These are phyloP conservation scores for Leishmania arabica DNA, from an alignment of 208 protist genomes.

Conservation along the genomic window DNA sequence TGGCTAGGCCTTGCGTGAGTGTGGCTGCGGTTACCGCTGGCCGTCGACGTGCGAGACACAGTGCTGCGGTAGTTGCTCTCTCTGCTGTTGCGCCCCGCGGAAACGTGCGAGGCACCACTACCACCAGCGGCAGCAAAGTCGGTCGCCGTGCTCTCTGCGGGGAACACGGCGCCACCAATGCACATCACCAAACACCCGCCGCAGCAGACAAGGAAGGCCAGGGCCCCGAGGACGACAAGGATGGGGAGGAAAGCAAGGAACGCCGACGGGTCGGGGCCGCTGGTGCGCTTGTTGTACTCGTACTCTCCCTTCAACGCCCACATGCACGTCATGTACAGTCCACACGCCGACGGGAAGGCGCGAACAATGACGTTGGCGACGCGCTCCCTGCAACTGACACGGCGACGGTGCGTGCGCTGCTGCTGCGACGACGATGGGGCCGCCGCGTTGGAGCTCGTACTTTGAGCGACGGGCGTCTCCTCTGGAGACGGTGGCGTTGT, in stretches of 20 bases:
- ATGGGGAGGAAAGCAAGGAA: slow-evolving; percentile 47
- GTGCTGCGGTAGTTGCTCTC: slow-evolving; percentile 23
- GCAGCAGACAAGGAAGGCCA: slow-evolving; percentile 32
- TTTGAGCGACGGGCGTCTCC: neutral
- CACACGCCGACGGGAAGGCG: slow-evolving; percentile 23
- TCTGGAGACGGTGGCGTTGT: neutral
- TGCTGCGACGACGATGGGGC: neutral
- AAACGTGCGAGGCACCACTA: neutral
- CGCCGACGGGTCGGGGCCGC: slow-evolving; percentile 40
- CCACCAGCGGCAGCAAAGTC: neutral
- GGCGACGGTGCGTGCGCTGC: neutral
- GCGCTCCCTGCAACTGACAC: slow-evolving; percentile 9
- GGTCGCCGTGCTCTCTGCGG: neutral
- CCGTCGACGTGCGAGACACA: slow-evolving; percentile 1
- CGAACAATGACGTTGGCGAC: slow-evolving; percentile 22
- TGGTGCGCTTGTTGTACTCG: slow-evolving; percentile 36
- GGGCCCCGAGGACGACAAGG: slow-evolving; percentile 29
- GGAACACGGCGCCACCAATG: neutral
- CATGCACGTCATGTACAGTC: slow-evolving; percentile 62
- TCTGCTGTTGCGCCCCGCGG: neutral
- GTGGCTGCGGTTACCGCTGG: neutral
- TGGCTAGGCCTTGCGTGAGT: neutral
- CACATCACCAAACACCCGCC: slow-evolving; percentile 23
- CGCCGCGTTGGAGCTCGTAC: neutral
- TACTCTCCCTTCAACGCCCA: slow-evolving; percentile 51